phyloP scores from a whole-genome alignment of 2,329 filamentous ascomycete genomes.

The Aspergillus ustus region DNA sequence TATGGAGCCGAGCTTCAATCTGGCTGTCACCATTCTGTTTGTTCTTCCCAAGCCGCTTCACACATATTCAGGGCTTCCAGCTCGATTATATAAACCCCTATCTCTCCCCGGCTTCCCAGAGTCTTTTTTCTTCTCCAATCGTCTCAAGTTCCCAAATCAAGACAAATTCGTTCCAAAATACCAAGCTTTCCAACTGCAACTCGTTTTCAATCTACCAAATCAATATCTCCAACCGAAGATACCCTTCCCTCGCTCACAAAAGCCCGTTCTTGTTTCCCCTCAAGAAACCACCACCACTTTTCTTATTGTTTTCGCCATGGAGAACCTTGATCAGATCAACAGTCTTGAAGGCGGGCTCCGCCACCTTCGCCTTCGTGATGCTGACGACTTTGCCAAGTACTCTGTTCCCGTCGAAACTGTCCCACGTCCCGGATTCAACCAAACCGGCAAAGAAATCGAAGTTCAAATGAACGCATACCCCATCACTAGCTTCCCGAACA shows the following conservation, averaged over 20 bases:
- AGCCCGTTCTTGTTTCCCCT: background rate
- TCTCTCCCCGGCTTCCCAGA: slow-evolving; percentile 3
- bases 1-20: slow-evolving; percentile 23
- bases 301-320: slow-evolving; percentile 24
- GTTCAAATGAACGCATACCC: slow-evolving; percentile 76
- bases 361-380: slow-evolving; percentile 29
- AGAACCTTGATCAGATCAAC: slow-evolving; percentile 28
- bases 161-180: slow-evolving; percentile 2
- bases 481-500: slow-evolving; percentile 63
- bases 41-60: slow-evolving; percentile 18
- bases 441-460: slow-evolving; percentile 58
- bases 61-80: slow-evolving; percentile 4
- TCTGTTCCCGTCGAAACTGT: slow-evolving; percentile 37
- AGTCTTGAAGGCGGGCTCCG: slow-evolving; percentile 29
- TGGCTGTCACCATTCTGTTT: slow-evolving; percentile 17
- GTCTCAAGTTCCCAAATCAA: background rate
- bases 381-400: slow-evolving; percentile 39
- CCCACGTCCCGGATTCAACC: slow-evolving; percentile 62
- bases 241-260: background rate
- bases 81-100: slow-evolving; percentile 19
- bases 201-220: background rate
- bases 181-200: background rate
- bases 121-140: slow-evolving; percentile 7
- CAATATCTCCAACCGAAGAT: background rate
- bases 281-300: background rate